phyloP scores from a whole-genome alignment of 192 early-diverging fungal genomes.

The Coemansia sp. region DNA sequence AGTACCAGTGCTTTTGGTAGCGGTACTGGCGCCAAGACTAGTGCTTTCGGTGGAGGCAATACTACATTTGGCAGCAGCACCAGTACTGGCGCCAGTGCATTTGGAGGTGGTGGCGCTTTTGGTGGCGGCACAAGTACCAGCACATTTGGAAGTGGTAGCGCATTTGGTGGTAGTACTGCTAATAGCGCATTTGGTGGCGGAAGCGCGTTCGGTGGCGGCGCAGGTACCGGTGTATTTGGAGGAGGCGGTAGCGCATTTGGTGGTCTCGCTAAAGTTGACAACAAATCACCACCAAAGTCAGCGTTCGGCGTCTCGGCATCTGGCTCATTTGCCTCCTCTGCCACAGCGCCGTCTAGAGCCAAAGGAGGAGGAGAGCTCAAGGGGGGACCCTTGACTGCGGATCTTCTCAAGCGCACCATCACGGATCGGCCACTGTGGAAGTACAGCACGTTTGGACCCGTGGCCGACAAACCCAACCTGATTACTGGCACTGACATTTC shows the following conservation, averaged over 20 bases:
- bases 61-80: background rate
- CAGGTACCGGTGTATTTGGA: background rate
- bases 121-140: background rate
- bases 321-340: background rate
- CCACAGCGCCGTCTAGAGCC: background rate
- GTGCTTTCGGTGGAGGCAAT: background rate
- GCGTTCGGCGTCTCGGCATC: background rate
- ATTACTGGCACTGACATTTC: slow-evolving; percentile 64
- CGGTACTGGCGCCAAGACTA: background rate
- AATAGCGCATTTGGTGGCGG: background rate
- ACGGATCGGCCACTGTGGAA: slow-evolving; percentile 58
- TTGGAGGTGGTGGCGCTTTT: background rate
- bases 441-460: slow-evolving; percentile 63
- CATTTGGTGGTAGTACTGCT: background rate
- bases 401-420: slow-evolving; percentile 49
- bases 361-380: background rate
- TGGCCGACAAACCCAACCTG: slow-evolving; percentile 62
- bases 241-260: background rate
- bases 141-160: background rate
- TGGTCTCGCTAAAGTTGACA: background rate
- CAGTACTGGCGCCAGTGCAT: background rate
- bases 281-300: background rate
- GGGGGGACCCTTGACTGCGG: slow-evolving; percentile 32
- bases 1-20: background rate
- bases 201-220: background rate